phyloP scores from a whole-genome alignment of 352 stramenopile species.

The Hyphochytrium catenoides region DNA sequence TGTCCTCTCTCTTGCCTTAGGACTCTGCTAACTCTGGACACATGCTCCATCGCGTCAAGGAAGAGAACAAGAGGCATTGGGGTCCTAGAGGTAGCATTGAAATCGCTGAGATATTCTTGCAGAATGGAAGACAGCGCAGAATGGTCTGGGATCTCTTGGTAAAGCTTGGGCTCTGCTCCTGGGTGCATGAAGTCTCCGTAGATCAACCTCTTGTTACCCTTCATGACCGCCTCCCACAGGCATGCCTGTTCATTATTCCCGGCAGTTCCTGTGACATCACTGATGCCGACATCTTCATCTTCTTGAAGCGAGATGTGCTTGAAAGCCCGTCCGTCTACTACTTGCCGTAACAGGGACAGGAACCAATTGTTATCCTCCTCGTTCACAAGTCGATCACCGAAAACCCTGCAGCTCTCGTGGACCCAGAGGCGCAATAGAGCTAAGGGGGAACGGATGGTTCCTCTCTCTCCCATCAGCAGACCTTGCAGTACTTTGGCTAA shows the following conservation, averaged over 20 bases:
- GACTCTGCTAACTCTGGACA: slow-evolving; percentile 47
- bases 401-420: slow-evolving; percentile 59
- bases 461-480: slow-evolving; percentile 45
- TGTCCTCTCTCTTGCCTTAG: slow-evolving; percentile 65
- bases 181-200: slow-evolving; percentile 80
- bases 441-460: slow-evolving; percentile 35
- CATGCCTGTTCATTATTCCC: too few relatives aligned
- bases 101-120: slow-evolving; percentile 61
- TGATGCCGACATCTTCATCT: too few relatives aligned
- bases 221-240: slow-evolving; percentile 36
- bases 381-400: slow-evolving; percentile 60
- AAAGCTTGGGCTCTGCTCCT: slow-evolving; percentile 62
- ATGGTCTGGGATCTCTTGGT: slow-evolving; percentile 68
- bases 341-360: slow-evolving; percentile 19
- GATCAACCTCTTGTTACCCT: slow-evolving; percentile 23
- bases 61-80: slow-evolving; percentile 69
- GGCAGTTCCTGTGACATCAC: too few relatives aligned
- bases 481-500: slow-evolving; percentile 62
- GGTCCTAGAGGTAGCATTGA: slow-evolving; percentile 55
- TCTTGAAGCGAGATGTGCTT: too few relatives aligned
- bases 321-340: slow-evolving; percentile 1
- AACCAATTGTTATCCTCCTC: slow-evolving; percentile 45
- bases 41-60: slow-evolving; percentile 62
- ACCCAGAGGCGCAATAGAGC: slow-evolving; percentile 43
- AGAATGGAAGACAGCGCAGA: slow-evolving; percentile 45